Evolutionary conservation across 306 rosid genomes (phyloP), one percentile per base, ranked within the genome.

Genomic region (Castanea sativa): DNA sequence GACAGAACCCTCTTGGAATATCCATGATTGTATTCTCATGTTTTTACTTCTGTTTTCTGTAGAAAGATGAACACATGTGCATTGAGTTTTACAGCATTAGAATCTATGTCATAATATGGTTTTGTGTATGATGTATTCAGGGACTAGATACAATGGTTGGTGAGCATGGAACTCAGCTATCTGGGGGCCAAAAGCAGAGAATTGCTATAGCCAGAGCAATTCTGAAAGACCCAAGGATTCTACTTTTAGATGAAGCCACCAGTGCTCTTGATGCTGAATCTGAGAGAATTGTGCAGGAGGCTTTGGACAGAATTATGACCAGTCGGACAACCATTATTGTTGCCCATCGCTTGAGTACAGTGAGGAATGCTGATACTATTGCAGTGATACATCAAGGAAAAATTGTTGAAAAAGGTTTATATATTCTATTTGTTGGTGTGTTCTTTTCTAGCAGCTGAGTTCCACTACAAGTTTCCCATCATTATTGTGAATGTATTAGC

Each of bases 101-200:
- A 12, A 61, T n/a, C 16, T 61, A 27, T 61, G 13, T 16, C 23
- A 5, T 63, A 63, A 63, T 63, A 9, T 30, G 18, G 69, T 14
- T 15, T 77, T 49, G 5, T 20, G 9, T 18, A 16, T 51, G 12
- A 13, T 58, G 41, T 2, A 16, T 75, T 33, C 51, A 89, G 92
- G 92, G 92, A 45, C 78, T 91, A 3, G 90, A 90, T 68, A 91
- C 97, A 0, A 82, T 90, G 90, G 98, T 90, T 33, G 98, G 98
- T 0, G 94, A 89, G 73, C 92, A 90, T 71, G 98, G 94, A 83
- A 82, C 88, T 75, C 98, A 91, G 68, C 85, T 93, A 23, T 93
- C 94, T 3, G 90, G 92, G 5, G 92, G 92, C 29, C 92, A 89
- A 52, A 89, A 86, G 87, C 92, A 89, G 49, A 80, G 92, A 83